Conservation (phyloP, 352 stramenopile genomes). For the Globisporangium perplexum region DNA sequence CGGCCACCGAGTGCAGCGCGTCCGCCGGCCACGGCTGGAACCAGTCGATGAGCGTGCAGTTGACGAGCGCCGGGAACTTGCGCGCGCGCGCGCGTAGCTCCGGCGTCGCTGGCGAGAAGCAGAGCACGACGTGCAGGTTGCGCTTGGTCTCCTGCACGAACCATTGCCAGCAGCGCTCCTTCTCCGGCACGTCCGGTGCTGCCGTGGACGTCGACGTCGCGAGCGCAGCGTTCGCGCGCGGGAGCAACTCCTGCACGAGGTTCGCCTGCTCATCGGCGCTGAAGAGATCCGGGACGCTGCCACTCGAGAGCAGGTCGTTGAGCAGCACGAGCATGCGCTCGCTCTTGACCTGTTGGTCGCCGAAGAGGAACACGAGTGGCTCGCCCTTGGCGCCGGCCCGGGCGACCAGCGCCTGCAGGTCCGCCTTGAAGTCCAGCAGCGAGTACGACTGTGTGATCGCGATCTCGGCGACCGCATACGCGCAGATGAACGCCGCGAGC, state of each 20-base stretch:
- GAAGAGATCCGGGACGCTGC: slow-evolving; percentile 92
- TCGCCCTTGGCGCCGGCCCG: slow-evolving; percentile 92
- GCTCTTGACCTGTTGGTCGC: slow-evolving; percentile 93
- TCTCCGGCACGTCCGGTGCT: slow-evolving; percentile 75
- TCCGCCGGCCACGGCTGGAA: slow-evolving; percentile 92
- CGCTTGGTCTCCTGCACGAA: slow-evolving; percentile 88
- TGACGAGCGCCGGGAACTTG: slow-evolving; percentile 93
- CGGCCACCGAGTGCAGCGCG: slow-evolving; percentile 87
- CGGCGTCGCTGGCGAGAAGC: slow-evolving; percentile 90
- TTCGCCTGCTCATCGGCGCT: slow-evolving; percentile 87
- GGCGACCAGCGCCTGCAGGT: slow-evolving; percentile 89
- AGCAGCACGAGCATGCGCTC: slow-evolving; percentile 94
- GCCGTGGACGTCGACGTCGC: background rate
- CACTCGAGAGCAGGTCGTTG: slow-evolving; percentile 91
- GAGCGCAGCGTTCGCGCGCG: slow-evolving; percentile 75
- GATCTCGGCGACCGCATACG: slow-evolving; percentile 86
- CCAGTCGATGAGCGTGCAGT: slow-evolving; percentile 93
- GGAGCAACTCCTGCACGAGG: slow-evolving; percentile 85
- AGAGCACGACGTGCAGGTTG: slow-evolving; percentile 94
- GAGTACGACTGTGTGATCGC: slow-evolving; percentile 88
- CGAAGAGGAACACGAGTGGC: slow-evolving; percentile 89
- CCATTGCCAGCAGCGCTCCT: slow-evolving; percentile 90
- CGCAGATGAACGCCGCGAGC: slow-evolving; percentile 90
- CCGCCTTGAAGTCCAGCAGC: slow-evolving; percentile 92
- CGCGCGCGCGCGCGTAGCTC: slow-evolving; percentile 85